Percentiles rank a stretch among this genome's conserved stretches.
These are phyloP conservation scores for Aspergillus vadensis DNA, from an alignment of 2,329 filamentous ascomycete species.

Conservation along the genomic window DNA sequence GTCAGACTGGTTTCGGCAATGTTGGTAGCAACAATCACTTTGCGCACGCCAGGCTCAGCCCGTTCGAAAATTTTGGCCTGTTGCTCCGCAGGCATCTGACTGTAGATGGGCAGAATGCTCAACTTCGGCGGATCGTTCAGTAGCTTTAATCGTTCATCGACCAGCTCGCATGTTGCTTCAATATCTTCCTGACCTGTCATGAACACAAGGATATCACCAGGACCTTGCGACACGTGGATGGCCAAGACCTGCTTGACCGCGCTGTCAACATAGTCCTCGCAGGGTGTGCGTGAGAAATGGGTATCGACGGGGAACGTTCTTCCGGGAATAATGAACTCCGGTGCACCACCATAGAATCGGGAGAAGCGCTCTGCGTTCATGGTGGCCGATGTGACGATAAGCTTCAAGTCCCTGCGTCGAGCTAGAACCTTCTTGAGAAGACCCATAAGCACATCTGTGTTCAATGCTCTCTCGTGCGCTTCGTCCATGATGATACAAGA, in stretches of 20 bases:
- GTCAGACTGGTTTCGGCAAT: slow-evolving; percentile 98
- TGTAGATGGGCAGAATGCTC: slow-evolving; percentile 95
- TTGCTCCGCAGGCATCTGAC: slow-evolving; percentile 97
- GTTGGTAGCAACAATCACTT: slow-evolving; percentile 97
- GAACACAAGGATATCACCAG: slow-evolving; percentile 94
- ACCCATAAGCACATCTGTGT: slow-evolving; percentile 96
- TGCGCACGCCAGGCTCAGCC: slow-evolving; percentile 84
- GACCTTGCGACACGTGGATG: slow-evolving; percentile 92
- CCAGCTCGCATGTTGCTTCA: slow-evolving; percentile 89
- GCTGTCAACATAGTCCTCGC: slow-evolving; percentile 96
- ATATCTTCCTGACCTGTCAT: slow-evolving; percentile 99
- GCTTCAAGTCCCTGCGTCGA: slow-evolving; percentile 83
- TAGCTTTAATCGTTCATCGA: slow-evolving; percentile 82
- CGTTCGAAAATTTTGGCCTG: slow-evolving; percentile 98
- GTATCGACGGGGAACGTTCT: slow-evolving; percentile 96
- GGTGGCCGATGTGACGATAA: slow-evolving; percentile 96
- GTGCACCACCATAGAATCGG: slow-evolving; percentile 92
- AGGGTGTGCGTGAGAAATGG: slow-evolving; percentile 90
- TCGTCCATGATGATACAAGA: slow-evolving; percentile 99
- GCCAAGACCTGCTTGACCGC: slow-evolving; percentile 94
- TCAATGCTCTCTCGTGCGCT: slow-evolving; percentile 92
- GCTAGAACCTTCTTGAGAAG: slow-evolving; percentile 96
- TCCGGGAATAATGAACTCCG: slow-evolving; percentile 94
- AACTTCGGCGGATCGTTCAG: slow-evolving; percentile 94
- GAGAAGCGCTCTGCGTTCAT: slow-evolving; percentile 98